Evolutionary conservation across 1,139 yeast species (phyloP), one percentile per base, ranked within the genome.

Genomic region (Nakaseomyces nivariensis): DNA sequence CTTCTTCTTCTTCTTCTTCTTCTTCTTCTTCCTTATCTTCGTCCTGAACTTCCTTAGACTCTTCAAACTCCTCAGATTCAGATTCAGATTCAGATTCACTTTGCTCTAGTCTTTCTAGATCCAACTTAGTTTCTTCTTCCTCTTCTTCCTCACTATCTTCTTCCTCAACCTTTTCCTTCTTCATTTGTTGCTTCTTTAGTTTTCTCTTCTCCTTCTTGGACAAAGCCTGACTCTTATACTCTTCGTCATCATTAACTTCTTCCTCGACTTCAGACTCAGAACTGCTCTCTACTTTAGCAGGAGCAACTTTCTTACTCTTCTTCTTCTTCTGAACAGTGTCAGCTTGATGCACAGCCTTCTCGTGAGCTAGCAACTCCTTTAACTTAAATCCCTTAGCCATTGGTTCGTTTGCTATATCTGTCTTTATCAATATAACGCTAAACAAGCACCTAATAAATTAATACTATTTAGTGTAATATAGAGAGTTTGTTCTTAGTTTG

Each of bases 181-280:
- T n/a, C 17, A 46, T 54, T 53, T 72, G 63, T 53, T 72, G 63
- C 67, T 81, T 81, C 73, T 80, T 82, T 66, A 81, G 68, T 63
- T 74, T 72, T 69, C 87, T 78, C 64, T 74, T 75, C 49, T 81
- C 87, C 59, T 81, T 83, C 68, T 80, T 81, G 48, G 87, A 81
- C 55, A 72, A 57, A 26, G 67, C 63, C 42, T 64, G 61, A 57
- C 82, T 74, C 55, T 76, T 67, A 56, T 76, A 76, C 43, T 70
- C 78, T 51, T 70, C 74, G 4, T 55, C 60, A 37, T 36, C 11
- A 17, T 8, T 17, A 2, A 13, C 32, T 62, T 56, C 56, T 37
- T 60, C 62, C 8, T 24, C 37, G 17, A 13, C 32, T 62, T 56
- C 56, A 55, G 55, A 57, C 38, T 52, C 52, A 17, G 55, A 17